Conservation (phyloP, 1,139 yeast genomes). For the Candida sp. region DNA sequence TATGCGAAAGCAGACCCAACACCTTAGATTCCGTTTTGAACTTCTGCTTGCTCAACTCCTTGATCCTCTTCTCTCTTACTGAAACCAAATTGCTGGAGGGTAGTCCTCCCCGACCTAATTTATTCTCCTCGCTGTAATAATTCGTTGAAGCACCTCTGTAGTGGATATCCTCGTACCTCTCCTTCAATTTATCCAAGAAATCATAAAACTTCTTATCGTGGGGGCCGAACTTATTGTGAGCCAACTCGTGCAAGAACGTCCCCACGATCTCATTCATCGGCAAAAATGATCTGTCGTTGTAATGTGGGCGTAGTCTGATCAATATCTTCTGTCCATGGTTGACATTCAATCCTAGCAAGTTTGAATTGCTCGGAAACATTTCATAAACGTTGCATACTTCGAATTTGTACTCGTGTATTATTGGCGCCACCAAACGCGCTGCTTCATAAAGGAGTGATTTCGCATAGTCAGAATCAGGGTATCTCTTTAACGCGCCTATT, state of each 20-base stretch:
- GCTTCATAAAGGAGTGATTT: conserved; percentile 60
- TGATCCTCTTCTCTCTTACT: conserved; percentile 41
- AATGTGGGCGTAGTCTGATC: conserved; percentile 67
- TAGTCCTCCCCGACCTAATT: conserved; percentile 44
- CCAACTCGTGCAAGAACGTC: conserved; percentile 87
- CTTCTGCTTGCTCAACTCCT: conserved; percentile 38
- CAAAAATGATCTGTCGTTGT: conserved; percentile 59
- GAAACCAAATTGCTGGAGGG: conserved; percentile 23
- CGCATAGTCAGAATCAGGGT: conserved; percentile 61
- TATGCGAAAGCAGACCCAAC: conserved; percentile 27
- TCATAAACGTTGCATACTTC: conserved; percentile 76
- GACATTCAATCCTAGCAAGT: conserved; percentile 83
- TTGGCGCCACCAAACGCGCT: conserved; percentile 69
- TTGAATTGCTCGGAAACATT: conserved; percentile 76
- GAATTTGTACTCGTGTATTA: conserved; percentile 71
- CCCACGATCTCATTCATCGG: conserved; percentile 75
- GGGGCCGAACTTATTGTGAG: conserved; percentile 81
- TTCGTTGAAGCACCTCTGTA: conserved; percentile 22
- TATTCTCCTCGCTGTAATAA: conserved; percentile 55
- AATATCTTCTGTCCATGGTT: conserved; percentile 80
- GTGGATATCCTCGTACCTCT: conserved; percentile 60
- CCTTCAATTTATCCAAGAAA: conserved; percentile 62
- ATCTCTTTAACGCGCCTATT: conserved; percentile 61
- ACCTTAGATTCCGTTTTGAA: conserved; percentile 43
- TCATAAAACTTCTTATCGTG: conserved; percentile 78